Percentiles rank a stretch among this genome's conserved stretches.
phyloP scores from a whole-genome alignment of 345 rosid species.

The Aegle marmelos region DNA sequence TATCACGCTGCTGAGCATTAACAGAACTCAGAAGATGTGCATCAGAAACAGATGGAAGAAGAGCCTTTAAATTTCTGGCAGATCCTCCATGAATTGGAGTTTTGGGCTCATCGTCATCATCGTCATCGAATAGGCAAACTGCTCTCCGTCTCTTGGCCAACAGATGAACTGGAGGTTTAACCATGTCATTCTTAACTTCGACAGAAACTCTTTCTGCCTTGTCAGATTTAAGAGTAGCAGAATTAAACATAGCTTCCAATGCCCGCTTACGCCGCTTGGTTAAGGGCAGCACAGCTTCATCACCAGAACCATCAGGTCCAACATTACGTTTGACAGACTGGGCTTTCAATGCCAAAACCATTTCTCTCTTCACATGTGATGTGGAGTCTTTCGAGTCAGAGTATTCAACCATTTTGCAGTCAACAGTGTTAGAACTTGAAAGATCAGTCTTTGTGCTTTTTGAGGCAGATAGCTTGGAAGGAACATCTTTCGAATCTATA shows the following conservation, averaged over 20 bases:
- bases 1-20: constrained; percentile 25
- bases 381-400: constrained; percentile 23
- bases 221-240: constrained; percentile 39
- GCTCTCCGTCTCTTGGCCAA: constrained; percentile 66
- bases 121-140: constrained; percentile 64
- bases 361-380: constrained; percentile 31
- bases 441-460: constrained; percentile 32
- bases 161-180: constrained; percentile 38
- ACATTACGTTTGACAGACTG: constrained; percentile 28
- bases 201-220: constrained; percentile 37
- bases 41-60: constrained; percentile 31
- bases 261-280: constrained; percentile 58
- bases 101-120: constrained; percentile 65
- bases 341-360: constrained; percentile 44
- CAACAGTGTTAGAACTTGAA: constrained; percentile 26
- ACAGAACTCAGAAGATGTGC: constrained; percentile 24
- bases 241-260: constrained; percentile 55
- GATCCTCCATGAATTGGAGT: constrained; percentile 81
- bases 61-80: constrained; percentile 30
- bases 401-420: constrained; percentile 33
- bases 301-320: constrained; percentile 43
- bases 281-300: constrained; percentile 55
- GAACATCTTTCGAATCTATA: constrained; percentile 34
- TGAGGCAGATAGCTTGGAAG: constrained; percentile 20
- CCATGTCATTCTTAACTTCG: constrained; percentile 34